Conservation (phyloP, 2,329 filamentous ascomycete species). For the Balansia obtecta region DNA sequence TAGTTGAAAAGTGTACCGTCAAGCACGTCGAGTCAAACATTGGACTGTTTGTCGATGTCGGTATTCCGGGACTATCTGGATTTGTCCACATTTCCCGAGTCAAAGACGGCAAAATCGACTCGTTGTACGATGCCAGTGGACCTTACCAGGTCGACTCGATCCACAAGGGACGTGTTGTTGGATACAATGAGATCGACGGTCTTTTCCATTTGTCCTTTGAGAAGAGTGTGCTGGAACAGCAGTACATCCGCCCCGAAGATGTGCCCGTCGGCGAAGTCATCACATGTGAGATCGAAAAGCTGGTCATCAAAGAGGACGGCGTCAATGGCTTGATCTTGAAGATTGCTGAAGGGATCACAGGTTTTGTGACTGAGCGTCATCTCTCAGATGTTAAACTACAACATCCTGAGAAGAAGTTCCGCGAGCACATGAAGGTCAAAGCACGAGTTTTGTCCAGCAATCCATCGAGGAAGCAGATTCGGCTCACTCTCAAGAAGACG, state of each 20-base stretch:
- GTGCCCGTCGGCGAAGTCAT: conserved; percentile 70
- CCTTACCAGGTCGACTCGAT: conserved; percentile 65
- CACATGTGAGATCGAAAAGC: conserved; percentile 71
- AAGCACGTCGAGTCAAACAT: conserved; percentile 67
- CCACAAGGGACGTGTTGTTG: conserved; percentile 71
- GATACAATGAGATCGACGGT: conserved; percentile 80
- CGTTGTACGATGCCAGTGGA: conserved; percentile 63
- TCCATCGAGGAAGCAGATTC: conserved; percentile 61
- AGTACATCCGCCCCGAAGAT: conserved; percentile 86
- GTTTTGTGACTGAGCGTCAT: conserved; percentile 80
- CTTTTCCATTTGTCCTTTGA: conserved; percentile 79
- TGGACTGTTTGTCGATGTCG: conserved; percentile 68
- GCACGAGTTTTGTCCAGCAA: conserved; percentile 76
- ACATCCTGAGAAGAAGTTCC: conserved; percentile 93
- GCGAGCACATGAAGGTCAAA: conserved; percentile 73
- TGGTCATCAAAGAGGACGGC: conserved; percentile 67
- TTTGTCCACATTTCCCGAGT: conserved; percentile 94
- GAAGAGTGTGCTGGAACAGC: conserved; percentile 68
- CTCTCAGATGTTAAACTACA: conserved; percentile 78
- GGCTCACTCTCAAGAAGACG: conserved; percentile 87
- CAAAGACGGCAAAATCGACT: conserved; percentile 80
- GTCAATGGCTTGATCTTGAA: conserved; percentile 72
- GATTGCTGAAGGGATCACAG: conserved; percentile 74
- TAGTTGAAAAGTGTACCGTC: conserved; percentile 67
- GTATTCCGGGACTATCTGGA: conserved; percentile 51